Evolutionary conservation across 2,329 filamentous ascomycete species (phyloP).

Genomic region (Fusarium sp.): DNA sequence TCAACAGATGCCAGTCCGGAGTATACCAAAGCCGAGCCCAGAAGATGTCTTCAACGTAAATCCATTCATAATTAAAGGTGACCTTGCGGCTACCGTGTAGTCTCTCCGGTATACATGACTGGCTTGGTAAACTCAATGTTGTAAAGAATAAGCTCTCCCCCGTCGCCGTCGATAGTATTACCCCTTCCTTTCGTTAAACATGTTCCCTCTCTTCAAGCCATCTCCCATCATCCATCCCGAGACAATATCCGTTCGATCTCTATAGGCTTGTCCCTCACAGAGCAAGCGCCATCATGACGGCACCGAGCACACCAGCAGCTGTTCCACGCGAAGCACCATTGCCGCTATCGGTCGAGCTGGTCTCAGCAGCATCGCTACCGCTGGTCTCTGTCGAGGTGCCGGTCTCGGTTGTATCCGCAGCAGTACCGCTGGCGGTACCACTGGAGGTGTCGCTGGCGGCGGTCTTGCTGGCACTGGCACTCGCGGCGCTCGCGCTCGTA

Average conservation of each 20-base stretch:
- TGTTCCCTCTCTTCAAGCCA: background rate
- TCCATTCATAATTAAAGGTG: slow-evolving; percentile 8
- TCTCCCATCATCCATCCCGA: background rate
- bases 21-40: background rate
- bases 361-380: slow-evolving; percentile 5
- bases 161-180: slow-evolving; percentile 1
- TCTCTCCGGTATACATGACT: slow-evolving; percentile 15
- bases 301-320: slow-evolving; percentile 43
- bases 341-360: background rate
- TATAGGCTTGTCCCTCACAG: slow-evolving; percentile 30
- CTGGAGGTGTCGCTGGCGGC: slow-evolving; percentile 21
- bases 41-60: background rate
- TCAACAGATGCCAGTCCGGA: background rate
- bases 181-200: slow-evolving; percentile 7
- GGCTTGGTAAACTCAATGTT: slow-evolving; percentile 23
- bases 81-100: slow-evolving; percentile 19
- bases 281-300: slow-evolving; percentile 45
- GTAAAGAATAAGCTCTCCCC: slow-evolving; percentile 10
- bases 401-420: slow-evolving; percentile 2
- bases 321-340: slow-evolving; percentile 29
- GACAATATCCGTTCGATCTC: background rate
- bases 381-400: background rate
- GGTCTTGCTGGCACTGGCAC: slow-evolving; percentile 15
- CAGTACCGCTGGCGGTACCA: slow-evolving; percentile 2
- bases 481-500: slow-evolving; percentile 13